Evolutionary conservation across 495 filamentous ascomycete genomes (phyloP), one percentile per base, ranked within the genome.

Genomic region (Cudoniella acicularis): DNA sequence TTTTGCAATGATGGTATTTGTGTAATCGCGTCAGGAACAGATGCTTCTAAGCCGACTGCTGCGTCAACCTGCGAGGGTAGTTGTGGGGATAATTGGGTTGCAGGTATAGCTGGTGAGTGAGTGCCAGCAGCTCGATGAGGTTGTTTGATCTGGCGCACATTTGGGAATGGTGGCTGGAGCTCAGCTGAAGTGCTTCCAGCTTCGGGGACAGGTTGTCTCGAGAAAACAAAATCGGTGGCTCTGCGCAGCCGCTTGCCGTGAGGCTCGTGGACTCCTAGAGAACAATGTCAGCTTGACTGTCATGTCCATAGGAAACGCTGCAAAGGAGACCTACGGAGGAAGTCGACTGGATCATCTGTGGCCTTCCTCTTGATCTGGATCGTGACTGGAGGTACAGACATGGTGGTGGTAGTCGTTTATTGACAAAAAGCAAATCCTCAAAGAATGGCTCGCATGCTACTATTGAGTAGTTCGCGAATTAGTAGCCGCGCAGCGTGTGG

Each of bases 321-420:
- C n/a, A n/a, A n/a, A n/a, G 36, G 30, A 42, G 18, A 41, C 75
- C 61, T 57, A 82, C 80, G 73, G 9, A 83, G 77, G 45, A 77
- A 78, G 22, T 79, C 75, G 49, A 82, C 73, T 13, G 79, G 77
- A 16, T 82, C 80, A 24, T 81, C 79, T 10, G 66, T 73, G 23
- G 72, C 73, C 67, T 81, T 83, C 63, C 80, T 75, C 74, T 83
- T 83, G 54, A 83, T 73, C 24, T 74, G 73, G 69, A 83, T 78
- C 10, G 72, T 68, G 47, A 73, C 67, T 10, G 80, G 80, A 10
- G 80, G 79, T n/a, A 77, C 62, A 54, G 77, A 76, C 77, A 80
- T 79, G 54, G 24, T 61, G 48, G 61, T n/a, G n/a, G n/a, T n/a
- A n/a, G n/a, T n/a, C n/a, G n/a, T n/a, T n/a, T n/a, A n/a, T n/a